Base-by-base conservation (phyloP, 805 yeast species). In the Wickerhamiella occidentalis region DNA sequence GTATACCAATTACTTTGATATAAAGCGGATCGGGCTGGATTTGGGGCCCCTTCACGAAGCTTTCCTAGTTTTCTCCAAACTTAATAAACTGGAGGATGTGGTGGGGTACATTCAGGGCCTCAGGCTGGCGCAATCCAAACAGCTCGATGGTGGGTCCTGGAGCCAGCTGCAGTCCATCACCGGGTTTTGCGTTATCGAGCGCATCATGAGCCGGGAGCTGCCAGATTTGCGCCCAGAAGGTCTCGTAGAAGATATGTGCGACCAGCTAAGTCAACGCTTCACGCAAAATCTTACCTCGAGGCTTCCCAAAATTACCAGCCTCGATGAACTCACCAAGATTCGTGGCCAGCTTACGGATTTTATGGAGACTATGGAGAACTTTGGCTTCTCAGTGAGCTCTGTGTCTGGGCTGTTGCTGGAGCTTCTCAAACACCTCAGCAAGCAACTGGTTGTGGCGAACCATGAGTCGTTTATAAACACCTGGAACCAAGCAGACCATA, bases 21-120 rank as follows among this genome's bases (percentile, higher is more conserved):
- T 73, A 46, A 67, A 68, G 4, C 60, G 62, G n/a, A 56, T 72
- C 3, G 65, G 67, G 15, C 72, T 86, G 28, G 79, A 80, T 50
- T 64, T 88, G 51, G 74, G 78, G n/a, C 82, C 87, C 6, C 69
- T 90, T 25, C 84, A 78, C 63, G 96, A 90, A 65, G 79, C 94
- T 3, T 75, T 85, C 23, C 70, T 88, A 57, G 94, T 92, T 1
- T 88, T 81, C 60, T 77, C 80, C 51, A 79, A 87, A 3, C 71
- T 88, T 43, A 78, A 80, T 47, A 82, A 80, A 58, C 66, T 72
- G 15, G 78, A 75, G n/a, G 72, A 71, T 46, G 71, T 92, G 47
- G 71, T 76, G 40, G 69, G 71, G 30, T 79, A 79, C 52, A 79
- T 83, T 55, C 77, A 78, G 47, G 79, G 78, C 11, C 53, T 54